These are phyloP conservation scores for Dacryopinax primogenitus DNA, from an alignment of 768 basidiomycete species.

Conservation along the genomic window DNA sequence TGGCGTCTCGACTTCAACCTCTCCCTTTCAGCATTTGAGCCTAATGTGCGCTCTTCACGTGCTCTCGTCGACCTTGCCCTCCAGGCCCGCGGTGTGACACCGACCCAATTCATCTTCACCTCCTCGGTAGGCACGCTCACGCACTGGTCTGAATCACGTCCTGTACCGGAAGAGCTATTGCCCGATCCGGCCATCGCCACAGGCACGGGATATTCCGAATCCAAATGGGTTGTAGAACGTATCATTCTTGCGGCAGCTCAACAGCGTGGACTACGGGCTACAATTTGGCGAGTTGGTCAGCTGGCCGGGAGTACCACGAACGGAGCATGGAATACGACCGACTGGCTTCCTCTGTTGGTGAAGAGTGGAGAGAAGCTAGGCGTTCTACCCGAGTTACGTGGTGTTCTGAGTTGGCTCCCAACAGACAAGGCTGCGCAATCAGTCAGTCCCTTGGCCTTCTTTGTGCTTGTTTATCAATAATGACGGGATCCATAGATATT, in stretches of 20 bases:
- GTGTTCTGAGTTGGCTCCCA: neutral
- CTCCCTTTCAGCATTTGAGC: conserved; percentile 38
- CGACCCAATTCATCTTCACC: conserved; percentile 32
- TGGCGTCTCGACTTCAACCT: conserved; percentile 44
- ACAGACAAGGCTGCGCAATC: neutral
- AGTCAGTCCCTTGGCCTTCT: neutral
- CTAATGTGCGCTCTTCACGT: conserved; percentile 36
- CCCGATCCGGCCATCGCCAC: neutral
- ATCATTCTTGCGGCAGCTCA: neutral
- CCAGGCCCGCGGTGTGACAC: conserved; percentile 20
- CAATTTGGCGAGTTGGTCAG: neutral
- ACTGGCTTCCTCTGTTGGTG: neutral
- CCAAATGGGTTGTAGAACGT: neutral
- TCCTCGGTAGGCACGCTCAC: conserved; percentile 31
- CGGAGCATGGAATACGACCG: neutral
- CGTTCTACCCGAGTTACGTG: neutral
- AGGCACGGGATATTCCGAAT: neutral
- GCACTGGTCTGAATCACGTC: neutral
- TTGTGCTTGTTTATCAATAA: neutral
- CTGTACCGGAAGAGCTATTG: neutral
- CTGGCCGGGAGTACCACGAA: neutral
- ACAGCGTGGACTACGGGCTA: neutral
- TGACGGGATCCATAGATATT: neutral
- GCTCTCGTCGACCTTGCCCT: conserved; percentile 37
- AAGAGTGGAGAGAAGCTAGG: neutral